Evolutionary conservation across 1,139 yeast genomes (phyloP).

Genomic region (Scheffersomyces parashehatae): DNA sequence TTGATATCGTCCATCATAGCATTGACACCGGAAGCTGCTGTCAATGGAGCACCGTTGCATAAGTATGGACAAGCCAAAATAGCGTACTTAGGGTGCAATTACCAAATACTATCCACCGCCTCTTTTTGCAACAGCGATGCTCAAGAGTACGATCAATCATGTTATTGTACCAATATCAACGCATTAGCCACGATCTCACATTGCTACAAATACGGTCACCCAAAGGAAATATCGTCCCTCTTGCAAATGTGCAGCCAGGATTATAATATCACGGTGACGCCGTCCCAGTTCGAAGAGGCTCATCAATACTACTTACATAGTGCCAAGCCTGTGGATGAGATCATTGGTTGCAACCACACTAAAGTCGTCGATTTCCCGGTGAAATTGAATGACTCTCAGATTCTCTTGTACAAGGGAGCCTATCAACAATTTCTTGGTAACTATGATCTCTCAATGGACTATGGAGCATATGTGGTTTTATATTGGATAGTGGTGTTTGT

Average conservation of each 20-base stretch:
- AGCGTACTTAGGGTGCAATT: slow-evolving; percentile 34
- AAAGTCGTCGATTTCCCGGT: slow-evolving; percentile 24
- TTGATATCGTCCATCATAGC: slow-evolving; percentile 23
- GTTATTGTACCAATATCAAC: slow-evolving; percentile 31
- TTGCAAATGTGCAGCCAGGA: slow-evolving; percentile 26
- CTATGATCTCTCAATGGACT: slow-evolving; percentile 36
- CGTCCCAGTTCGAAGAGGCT: slow-evolving; percentile 29
- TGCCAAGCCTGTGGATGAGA: slow-evolving; percentile 25
- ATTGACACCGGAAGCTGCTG: slow-evolving; percentile 34
- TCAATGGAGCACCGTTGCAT: slow-evolving; percentile 37
- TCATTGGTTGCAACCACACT: slow-evolving; percentile 20
- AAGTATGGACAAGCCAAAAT: slow-evolving; percentile 28
- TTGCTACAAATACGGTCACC: slow-evolving; percentile 31
- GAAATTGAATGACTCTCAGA: slow-evolving; percentile 22
- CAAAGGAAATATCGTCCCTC: slow-evolving; percentile 24
- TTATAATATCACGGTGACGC: slow-evolving; percentile 28
- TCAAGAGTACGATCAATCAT: slow-evolving; percentile 10
- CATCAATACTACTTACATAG: slow-evolving; percentile 40
- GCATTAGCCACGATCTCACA: slow-evolving; percentile 46
- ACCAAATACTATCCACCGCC: slow-evolving; percentile 23
- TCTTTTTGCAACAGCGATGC: slow-evolving; percentile 22
- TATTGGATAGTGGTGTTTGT: slow-evolving; percentile 34
- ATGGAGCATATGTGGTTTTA: slow-evolving; percentile 29
- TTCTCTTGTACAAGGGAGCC: slow-evolving; percentile 19
- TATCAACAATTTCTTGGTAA: slow-evolving; percentile 43